Evolutionary conservation across 805 yeast genomes (phyloP).

Genomic region (Candida insectorum): DNA sequence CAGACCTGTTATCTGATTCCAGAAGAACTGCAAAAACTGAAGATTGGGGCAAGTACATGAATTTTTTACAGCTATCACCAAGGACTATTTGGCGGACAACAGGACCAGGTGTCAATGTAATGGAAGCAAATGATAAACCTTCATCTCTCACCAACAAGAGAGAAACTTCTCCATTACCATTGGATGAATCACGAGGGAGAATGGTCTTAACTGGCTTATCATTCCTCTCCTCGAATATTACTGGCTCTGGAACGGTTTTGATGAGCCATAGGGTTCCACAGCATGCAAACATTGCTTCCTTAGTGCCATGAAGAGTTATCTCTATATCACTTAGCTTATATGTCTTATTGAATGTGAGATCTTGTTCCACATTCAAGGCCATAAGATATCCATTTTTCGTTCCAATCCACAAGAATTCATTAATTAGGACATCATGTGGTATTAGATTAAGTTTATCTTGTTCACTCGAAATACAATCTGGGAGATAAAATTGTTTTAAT

Average conservation of each 20-base stretch:
- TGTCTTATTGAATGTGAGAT: too few relatives aligned
- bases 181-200: slow-evolving; percentile 2
- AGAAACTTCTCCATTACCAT: not conserved
- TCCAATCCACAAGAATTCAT: slow-evolving; percentile 21
- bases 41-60: slow-evolving; percentile 26
- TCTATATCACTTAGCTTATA: slow-evolving; percentile 28
- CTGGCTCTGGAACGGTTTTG: slow-evolving; percentile 26
- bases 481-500: not conserved
- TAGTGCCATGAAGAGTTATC: too few relatives aligned
- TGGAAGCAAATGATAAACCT: slow-evolving; percentile 28
- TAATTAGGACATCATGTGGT: slow-evolving; percentile 18
- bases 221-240: slow-evolving; percentile 32
- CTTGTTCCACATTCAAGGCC: too few relatives aligned
- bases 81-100: slow-evolving; percentile 25
- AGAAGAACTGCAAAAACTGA: slow-evolving; percentile 29
- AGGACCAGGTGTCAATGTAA: slow-evolving; percentile 22
- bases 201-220: slow-evolving; percentile 22
- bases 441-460: slow-evolving; percentile 9
- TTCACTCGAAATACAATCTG: not conserved
- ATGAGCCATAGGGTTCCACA: slow-evolving; percentile 32
- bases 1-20: slow-evolving; percentile 21
- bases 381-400: slow-evolving; percentile 36
- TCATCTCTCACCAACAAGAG: slow-evolving; percentile 28
- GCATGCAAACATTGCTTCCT: too few relatives aligned
- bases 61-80: slow-evolving; percentile 30